These are phyloP conservation scores for Euphrasia arctica DNA, from an alignment of 305 asterid genomes.

Conservation along the genomic window DNA sequence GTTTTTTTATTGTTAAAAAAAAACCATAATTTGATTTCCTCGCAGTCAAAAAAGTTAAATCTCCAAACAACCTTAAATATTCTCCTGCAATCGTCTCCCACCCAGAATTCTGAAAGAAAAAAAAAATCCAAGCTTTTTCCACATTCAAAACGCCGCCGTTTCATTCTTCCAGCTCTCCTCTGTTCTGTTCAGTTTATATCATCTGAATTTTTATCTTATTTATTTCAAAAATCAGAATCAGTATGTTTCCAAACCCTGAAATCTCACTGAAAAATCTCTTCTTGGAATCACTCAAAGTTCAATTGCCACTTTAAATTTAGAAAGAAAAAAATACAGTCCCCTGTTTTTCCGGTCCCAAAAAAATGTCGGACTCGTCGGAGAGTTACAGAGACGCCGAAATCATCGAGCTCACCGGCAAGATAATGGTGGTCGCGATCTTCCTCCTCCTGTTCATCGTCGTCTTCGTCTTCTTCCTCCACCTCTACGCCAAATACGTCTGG, in stretches of 20 bases:
- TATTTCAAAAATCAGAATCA: background rate
- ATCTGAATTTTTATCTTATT: background rate
- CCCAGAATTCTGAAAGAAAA: no score
- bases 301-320: background rate
- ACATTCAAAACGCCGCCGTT: background rate
- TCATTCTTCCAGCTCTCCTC: background rate
- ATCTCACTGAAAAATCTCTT: background rate
- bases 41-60: background rate
- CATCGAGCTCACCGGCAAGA: slow-evolving; percentile 61
- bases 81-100: background rate
- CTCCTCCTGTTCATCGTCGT: slow-evolving; percentile 59
- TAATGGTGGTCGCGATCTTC: slow-evolving; percentile 59
- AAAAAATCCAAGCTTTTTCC: background rate
- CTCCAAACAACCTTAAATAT: background rate
- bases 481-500: slow-evolving; percentile 54
- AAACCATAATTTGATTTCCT: background rate
- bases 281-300: background rate
- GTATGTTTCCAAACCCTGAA: background rate
- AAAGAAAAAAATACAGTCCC: background rate
- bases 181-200: no score
- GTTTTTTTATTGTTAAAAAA: no score
- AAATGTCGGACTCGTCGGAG: slow-evolving; percentile 44
- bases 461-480: slow-evolving; percentile 60
- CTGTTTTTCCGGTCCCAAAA: background rate
- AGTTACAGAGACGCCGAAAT: slow-evolving; percentile 38